Base-by-base conservation (phyloP, 768 basidiomycete genomes). In the Hemileccinum impolitum region DNA sequence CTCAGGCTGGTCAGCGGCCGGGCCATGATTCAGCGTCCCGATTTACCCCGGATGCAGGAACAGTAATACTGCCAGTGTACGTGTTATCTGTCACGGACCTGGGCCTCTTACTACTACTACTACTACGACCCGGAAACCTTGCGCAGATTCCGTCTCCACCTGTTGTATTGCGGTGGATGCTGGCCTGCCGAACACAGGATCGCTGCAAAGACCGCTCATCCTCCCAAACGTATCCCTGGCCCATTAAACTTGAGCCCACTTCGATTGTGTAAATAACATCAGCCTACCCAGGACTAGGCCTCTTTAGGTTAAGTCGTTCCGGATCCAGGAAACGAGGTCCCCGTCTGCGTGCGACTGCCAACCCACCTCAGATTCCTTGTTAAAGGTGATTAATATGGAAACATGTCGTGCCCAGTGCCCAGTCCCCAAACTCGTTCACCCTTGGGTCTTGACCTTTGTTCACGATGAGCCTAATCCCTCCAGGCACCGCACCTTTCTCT, bases 401-500 rank as follows among this genome's bases (percentile, higher is more conserved):
- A 46, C 4, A 8, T 40, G 17, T 45, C 17, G 35, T 39, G 13
- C n/a, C 12, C 21, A 14, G 48, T 49, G 47, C 35, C 35, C 46
- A 41, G 0, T 34, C 17, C 30, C 23, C 14, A 15, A 31, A 18
- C 28, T 25, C 38, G 35, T 36, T 34, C 45, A 21, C 36, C 37
- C 47, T 39, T 43, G 40, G 30, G 21, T 43, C 43, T 18, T 47
- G 46, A 47, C 36, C 14, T 44, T 23, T 39, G 28, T 47, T 43
- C 46, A 32, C 43, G 32, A 65, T 66, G 64, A 66, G 64, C 45
- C 40, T 64, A 0, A 19, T 53, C n/a, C 57, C 57, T 25, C 47
- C 52, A 41, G 52, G 47, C 23, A 44, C 43, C 18, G 4, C 25
- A 39, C 13, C 17, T 2, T 43, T 42, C 11, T 30, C 6, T 17